Evolutionary conservation across 139 green algal species (phyloP).

Genomic region (Diplosphaera chodatii): DNA sequence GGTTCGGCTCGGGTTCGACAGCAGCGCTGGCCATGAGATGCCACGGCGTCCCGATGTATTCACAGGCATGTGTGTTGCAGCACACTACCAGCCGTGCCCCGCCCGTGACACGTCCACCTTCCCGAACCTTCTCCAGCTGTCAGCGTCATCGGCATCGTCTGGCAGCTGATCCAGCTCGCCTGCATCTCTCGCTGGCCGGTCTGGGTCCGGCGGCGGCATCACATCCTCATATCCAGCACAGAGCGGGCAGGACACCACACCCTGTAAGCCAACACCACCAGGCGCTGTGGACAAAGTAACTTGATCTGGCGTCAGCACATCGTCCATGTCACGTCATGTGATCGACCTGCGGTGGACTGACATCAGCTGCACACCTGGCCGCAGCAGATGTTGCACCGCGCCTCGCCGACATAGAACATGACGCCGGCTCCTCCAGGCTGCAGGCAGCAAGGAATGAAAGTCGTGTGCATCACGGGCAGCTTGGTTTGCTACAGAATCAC

Average conservation of each 20-base stretch:
- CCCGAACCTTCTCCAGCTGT: background rate
- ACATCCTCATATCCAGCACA: slow-evolving; percentile 16
- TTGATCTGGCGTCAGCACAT: background rate
- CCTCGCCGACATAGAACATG: slow-evolving; percentile 13
- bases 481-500: too few relatives aligned
- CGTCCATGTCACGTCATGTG: too few relatives aligned
- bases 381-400: slow-evolving; percentile 15
- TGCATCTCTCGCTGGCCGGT: background rate
- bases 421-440: slow-evolving; percentile 21
- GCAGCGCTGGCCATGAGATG: too few relatives aligned
- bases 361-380: slow-evolving; percentile 12
- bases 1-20: too few relatives aligned
- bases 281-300: too few relatives aligned
- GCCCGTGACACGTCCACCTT: background rate
- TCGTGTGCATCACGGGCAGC: background rate
- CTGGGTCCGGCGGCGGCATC: background rate
- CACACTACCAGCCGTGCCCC: background rate
- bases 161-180: background rate
- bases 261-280: slow-evolving; percentile 1
- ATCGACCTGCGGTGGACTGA: too few relatives aligned
- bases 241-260: slow-evolving; percentile 8
- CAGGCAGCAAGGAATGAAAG: background rate
- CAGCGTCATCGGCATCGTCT: background rate
- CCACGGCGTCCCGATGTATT: too few relatives aligned
- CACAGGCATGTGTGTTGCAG: too few relatives aligned